A percentile compares a stretch with the other conserved stretches of the same genome.
Conservation (phyloP, 495 filamentous ascomycete genomes). For the Peziza echinospora region DNA sequence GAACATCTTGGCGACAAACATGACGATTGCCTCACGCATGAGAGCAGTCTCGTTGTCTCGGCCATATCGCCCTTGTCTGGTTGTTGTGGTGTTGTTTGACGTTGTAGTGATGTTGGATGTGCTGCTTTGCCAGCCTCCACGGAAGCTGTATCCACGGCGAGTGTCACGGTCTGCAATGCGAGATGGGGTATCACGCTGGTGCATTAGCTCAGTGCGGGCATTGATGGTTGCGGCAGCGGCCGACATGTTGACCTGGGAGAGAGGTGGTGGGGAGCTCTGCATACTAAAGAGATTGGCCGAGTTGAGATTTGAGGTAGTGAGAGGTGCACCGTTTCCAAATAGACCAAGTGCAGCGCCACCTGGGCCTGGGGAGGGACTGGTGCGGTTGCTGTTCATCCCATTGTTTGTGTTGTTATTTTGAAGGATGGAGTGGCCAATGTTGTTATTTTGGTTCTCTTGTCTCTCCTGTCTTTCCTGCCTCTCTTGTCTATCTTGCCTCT, state of each 20-base stretch:
- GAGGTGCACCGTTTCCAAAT: background rate
- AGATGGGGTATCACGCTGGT: background rate
- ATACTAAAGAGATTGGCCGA: no score
- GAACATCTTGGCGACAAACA: constrained; percentile 20
- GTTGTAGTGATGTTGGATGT: constrained; percentile 6
- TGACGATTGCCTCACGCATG: constrained; percentile 16
- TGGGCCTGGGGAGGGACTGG: background rate
- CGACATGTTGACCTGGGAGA: no score
- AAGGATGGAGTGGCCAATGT: no score
- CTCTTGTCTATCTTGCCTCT: background rate
- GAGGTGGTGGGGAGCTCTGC: no score
- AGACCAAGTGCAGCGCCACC: background rate
- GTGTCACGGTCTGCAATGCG: background rate
- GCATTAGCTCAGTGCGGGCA: background rate
- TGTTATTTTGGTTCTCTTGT: background rate
- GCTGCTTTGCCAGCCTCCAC: background rate
- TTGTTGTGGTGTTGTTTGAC: constrained; percentile 6
- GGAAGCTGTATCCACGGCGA: background rate
- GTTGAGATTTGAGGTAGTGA: no score
- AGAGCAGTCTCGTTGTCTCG: constrained; percentile 17
- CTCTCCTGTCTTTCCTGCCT: no score
- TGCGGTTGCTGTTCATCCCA: background rate
- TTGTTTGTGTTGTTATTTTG: background rate
- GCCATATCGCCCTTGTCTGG: constrained; percentile 12
- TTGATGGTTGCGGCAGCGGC: no score